These are phyloP conservation scores for Ganoderma multipileum DNA, from an alignment of 1,284 basidiomycete genomes.

Conservation along the genomic window DNA sequence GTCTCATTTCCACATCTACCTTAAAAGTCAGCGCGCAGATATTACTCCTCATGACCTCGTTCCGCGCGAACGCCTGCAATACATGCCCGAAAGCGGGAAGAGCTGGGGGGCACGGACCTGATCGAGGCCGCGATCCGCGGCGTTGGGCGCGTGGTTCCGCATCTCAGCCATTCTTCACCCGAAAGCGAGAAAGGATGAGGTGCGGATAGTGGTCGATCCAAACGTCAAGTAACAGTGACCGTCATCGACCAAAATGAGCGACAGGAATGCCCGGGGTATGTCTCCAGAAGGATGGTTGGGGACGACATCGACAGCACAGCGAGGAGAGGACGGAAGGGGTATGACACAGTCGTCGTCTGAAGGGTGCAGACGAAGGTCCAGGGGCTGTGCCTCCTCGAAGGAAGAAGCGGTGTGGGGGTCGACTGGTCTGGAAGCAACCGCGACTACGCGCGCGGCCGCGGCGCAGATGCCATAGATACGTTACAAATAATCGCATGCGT, in stretches of 20 bases:
- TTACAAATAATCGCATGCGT: background rate
- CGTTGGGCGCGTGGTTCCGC: background rate
- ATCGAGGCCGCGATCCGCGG: background rate
- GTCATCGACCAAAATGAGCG: background rate
- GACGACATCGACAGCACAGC: background rate
- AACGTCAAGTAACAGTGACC: background rate
- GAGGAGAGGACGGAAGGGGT: background rate
- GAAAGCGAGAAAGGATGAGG: background rate
- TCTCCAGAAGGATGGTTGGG: background rate
- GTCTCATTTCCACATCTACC: background rate
- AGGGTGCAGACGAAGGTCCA: background rate
- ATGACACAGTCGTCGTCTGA: background rate
- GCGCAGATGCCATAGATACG: conserved; percentile 1
- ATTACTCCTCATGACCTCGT: background rate
- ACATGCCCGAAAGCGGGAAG: background rate
- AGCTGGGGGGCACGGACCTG: background rate
- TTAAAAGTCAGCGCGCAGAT: background rate
- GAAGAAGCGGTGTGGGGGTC: background rate
- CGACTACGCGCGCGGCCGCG: background rate
- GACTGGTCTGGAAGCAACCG: background rate
- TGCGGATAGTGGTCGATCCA: background rate
- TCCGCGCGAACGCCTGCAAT: background rate
- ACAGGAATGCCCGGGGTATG: background rate
- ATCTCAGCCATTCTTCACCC: background rate
- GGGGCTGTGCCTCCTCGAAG: background rate